Conservation (phyloP, 805 yeast species). For the Myxozyma neotropica region DNA sequence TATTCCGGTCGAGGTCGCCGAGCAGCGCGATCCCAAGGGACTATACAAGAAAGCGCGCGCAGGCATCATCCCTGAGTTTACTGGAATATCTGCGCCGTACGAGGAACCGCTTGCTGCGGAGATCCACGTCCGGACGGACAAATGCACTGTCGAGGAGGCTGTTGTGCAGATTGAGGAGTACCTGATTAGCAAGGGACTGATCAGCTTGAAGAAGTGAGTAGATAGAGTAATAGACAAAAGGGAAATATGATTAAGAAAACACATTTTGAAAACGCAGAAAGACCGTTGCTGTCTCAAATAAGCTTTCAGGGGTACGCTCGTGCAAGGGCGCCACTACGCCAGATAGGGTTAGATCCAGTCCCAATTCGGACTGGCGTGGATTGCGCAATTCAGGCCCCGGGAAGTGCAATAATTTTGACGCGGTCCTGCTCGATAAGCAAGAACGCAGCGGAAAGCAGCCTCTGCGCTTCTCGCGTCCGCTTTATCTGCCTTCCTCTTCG, state of each 20-base stretch:
- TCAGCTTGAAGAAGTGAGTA: background rate
- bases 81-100: slow-evolving; percentile 95
- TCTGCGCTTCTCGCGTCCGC: too few species aligned
- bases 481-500: too few species aligned
- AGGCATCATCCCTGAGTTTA: slow-evolving; percentile 89
- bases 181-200: slow-evolving; percentile 41
- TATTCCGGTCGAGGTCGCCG: slow-evolving; percentile 93
- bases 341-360: background rate
- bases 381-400: slow-evolving; percentile 13
- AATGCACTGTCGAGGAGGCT: slow-evolving; percentile 74
- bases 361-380: slow-evolving; percentile 9
- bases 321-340: slow-evolving; percentile 3
- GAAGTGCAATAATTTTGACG: background rate
- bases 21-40: slow-evolving; percentile 96
- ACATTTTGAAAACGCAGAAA: background rate
- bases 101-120: slow-evolving; percentile 90
- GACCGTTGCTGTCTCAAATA: background rate
- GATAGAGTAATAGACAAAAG: background rate
- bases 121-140: slow-evolving; percentile 74
- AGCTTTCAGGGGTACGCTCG: slow-evolving; percentile 7
- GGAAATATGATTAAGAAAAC: background rate
- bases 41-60: slow-evolving; percentile 95
- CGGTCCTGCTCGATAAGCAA: slow-evolving; percentile 7
- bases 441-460: too few species aligned
- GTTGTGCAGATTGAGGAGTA: slow-evolving; percentile 73